Evolutionary conservation across 2,329 filamentous ascomycete genomes (phyloP), one percentile per base, ranked within the genome.

Genomic region (Fusarium sp.): DNA sequence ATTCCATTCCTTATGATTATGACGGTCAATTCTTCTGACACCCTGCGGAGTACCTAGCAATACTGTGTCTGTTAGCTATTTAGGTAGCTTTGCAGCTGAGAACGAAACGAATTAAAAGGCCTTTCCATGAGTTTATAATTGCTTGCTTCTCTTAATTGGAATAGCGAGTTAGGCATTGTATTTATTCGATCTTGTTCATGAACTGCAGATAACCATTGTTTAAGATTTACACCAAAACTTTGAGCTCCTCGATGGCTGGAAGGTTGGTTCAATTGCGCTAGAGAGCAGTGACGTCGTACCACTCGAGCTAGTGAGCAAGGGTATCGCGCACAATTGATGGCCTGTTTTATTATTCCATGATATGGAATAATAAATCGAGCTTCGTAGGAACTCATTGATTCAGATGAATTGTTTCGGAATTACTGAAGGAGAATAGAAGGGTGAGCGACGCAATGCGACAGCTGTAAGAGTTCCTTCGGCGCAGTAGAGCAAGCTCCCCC

Each of bases 241-340:
- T 26, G n/a, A 34, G 23, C n/a, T 41, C 23, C 12, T 16, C 18
- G 34, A 37, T 37, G 10, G 18, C 18, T 26, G 18, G 18, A 26
- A n/a, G 39, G 41, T 21, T 21, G 41, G 41, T 45, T 39, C 31
- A 39, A 34, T 7, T 19, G 26, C 51, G 51, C 57, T 42, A 62
- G 42, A 25, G 48, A 39, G 39, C 41, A 50, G 55, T 69, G 67
- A 69, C 67, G 67, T 70, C 46, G 65, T 31, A 42, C 58, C 42
- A 66, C 31, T 21, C 31, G 46, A 50, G 18, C 11, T 26, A 25
- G n/a, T 26, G 44, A 58, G 25, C 53, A 45, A 62, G 53, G 45
- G 50, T 41, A 25, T 51, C 39, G 21, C 58, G 55, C 67, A 70
- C 67, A 54, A 63, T 53, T 26, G n/a, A 8, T 26, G 5, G 23